Evolutionary conservation across 75 land plant species (phyloP).

Genomic region (Larix kaempferi): DNA sequence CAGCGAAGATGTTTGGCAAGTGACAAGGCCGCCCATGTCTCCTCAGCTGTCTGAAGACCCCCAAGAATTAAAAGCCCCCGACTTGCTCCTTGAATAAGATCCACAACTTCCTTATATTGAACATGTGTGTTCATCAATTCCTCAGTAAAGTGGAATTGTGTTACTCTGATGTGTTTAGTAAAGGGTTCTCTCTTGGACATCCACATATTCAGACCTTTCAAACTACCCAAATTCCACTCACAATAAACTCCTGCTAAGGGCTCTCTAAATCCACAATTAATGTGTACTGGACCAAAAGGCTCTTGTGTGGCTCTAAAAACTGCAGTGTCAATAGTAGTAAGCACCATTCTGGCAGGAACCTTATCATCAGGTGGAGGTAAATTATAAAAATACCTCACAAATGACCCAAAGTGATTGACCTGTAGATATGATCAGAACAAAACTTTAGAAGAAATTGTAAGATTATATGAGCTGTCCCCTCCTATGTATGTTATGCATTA

Average conservation of each 20-base stretch:
- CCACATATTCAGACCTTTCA: constrained; percentile 76
- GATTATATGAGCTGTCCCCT: background rate
- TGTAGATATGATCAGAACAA: constrained; percentile 15
- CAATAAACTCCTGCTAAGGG: constrained; percentile 57
- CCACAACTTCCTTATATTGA: constrained; percentile 38
- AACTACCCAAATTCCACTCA: constrained; percentile 55
- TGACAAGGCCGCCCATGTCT: constrained; percentile 70
- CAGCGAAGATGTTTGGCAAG: constrained; percentile 76
- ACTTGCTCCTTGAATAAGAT: constrained; percentile 42
- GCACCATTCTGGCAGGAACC: constrained; percentile 76
- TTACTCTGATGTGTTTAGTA: constrained; percentile 50
- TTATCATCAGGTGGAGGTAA: constrained; percentile 89
- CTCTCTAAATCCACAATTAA: constrained; percentile 92
- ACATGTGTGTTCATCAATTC: constrained; percentile 9
- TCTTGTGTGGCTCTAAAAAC: constrained; percentile 53
- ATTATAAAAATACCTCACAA: constrained; percentile 71
- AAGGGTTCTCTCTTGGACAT: constrained; percentile 50
- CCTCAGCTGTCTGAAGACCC: constrained; percentile 56
- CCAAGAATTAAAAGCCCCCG: constrained; percentile 74
- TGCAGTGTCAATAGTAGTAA: constrained; percentile 89
- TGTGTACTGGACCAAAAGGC: constrained; percentile 91
- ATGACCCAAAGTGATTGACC: constrained; percentile 95
- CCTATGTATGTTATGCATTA: background rate
- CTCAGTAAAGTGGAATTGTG: background rate
- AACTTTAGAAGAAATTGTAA: background rate